These are phyloP conservation scores for Neurospora terricola DNA, from an alignment of 495 filamentous ascomycete species.

Conservation along the genomic window DNA sequence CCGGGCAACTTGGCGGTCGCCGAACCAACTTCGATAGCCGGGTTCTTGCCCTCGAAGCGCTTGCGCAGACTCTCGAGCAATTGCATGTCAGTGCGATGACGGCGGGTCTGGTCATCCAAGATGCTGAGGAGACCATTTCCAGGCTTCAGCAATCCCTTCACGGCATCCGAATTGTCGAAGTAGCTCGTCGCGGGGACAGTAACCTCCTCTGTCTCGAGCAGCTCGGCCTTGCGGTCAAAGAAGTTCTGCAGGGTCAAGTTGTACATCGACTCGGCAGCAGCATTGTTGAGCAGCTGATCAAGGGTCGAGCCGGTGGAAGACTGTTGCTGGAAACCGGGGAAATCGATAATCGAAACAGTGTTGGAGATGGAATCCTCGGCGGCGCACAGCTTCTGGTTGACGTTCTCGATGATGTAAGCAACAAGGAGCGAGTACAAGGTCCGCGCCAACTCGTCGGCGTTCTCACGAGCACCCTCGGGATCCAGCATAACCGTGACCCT, in stretches of 20 bases:
- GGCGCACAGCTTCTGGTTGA: constrained; percentile 85
- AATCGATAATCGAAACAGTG: constrained; percentile 90
- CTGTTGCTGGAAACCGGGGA: constrained; percentile 85
- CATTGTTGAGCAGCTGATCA: constrained; percentile 91
- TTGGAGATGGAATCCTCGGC: constrained; percentile 81
- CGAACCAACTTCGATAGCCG: constrained; percentile 68
- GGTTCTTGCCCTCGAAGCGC: constrained; percentile 88
- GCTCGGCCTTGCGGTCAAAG: constrained; percentile 85
- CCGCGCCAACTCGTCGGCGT: constrained; percentile 87
- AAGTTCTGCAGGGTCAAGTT: constrained; percentile 91
- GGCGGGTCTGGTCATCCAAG: constrained; percentile 85
- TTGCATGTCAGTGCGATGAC: constrained; percentile 78
- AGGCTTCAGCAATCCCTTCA: constrained; percentile 79
- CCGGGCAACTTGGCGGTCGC: constrained; percentile 60
- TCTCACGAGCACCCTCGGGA: constrained; percentile 75
- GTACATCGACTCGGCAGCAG: constrained; percentile 82
- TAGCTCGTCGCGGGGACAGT: constrained; percentile 83
- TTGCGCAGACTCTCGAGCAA: constrained; percentile 82
- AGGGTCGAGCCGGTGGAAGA: constrained; percentile 72
- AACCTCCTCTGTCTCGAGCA: constrained; percentile 88
- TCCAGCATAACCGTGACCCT: constrained; percentile 96
- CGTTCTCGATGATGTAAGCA: constrained; percentile 81
- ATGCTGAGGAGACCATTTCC: constrained; percentile 91
- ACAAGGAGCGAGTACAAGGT: constrained; percentile 94
- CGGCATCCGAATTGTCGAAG: constrained; percentile 93